Evolutionary conservation across 192 early-diverging fungal genomes (phyloP), one percentile per base, ranked within the genome.

Genomic region (Chytriomyces hyalinus): DNA sequence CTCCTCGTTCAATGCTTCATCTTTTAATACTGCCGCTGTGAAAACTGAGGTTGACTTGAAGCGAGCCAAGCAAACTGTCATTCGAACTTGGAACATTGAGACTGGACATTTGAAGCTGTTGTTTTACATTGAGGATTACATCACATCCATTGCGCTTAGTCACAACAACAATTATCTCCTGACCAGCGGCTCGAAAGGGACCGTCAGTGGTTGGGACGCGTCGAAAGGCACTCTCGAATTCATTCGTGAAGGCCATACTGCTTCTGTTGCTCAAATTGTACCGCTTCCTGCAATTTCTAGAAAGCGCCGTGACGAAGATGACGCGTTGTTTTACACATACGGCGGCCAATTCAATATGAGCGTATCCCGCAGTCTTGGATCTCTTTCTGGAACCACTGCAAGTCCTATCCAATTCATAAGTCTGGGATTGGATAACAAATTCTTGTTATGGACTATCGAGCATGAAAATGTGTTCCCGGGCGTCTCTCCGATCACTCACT

Each of bases 21-120:
- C 53, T 1, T 57, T n/a, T 57, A 73, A 73, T 45, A 48, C 15
- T 17, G 45, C 71, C 10, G 28, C 61, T 45, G 65, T 68, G 15
- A 67, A 77, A 69, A 61, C 67, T 6, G 76, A 77, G 28, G 13
- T 67, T 6, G 76, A 77, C 28, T 6, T 77, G 8, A 77, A 69
- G 67, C 47, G 76, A 44, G 65, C 66, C 11, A 68, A 70, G 46
- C 59, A 68, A 47, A 48, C 76, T 26, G 59, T 61, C 9, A 77
- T 78, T 65, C 68, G 77, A 11, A 24, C 61, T 13, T 78, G 77
- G 77, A 78, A 78, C 44, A 63, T 78, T 8, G 77, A 78, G 22
- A 68, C 77, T 11, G 77, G 77, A 7, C 77, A 78, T 22, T 51
- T 65, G 26, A 61, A 71, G 47, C 46, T 78, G 8, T 15, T 61